phyloP scores from a whole-genome alignment of 106 monocot genomes.

The Phalaenopsis equestris region DNA sequence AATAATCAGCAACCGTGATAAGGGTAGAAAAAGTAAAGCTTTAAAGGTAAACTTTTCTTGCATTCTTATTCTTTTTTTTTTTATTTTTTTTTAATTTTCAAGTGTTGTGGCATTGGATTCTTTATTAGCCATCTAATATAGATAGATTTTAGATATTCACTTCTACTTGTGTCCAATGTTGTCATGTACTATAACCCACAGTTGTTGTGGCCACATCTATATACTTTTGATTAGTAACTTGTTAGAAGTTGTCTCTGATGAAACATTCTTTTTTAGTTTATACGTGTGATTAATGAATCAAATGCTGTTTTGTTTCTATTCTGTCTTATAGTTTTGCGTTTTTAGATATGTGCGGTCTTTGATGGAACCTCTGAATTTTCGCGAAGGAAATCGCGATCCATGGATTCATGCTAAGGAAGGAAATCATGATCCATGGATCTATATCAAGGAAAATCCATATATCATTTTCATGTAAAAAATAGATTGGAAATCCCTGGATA shows the following conservation, averaged over 20 bases:
- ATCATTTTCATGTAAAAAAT: no score
- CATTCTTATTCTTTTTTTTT: neutral
- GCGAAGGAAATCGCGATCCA: no score
- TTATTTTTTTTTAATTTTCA: neutral
- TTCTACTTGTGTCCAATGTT: neutral
- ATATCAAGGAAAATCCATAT: no score
- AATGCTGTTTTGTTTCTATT: no score
- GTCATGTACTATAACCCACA: neutral
- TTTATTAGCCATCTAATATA: neutral
- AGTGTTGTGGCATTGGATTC: neutral
- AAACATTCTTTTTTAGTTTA: no score
- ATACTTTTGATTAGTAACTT: neutral
- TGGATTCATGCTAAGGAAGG: no score
- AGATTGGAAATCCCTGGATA: no score
- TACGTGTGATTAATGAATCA: no score
- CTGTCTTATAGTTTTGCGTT: no score
- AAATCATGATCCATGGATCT: no score
- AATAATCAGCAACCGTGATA: conserved; percentile 63
- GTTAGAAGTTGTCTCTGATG: neutral
- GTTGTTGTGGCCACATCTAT: neutral
- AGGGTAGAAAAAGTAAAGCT: conserved; percentile 65
- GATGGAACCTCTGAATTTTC: no score
- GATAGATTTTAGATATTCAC: neutral
- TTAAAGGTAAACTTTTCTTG: conserved; percentile 45
- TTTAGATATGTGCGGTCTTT: no score